These are phyloP conservation scores for Clitopilus hobsonii DNA, from an alignment of 768 basidiomycete species.

Conservation along the genomic window DNA sequence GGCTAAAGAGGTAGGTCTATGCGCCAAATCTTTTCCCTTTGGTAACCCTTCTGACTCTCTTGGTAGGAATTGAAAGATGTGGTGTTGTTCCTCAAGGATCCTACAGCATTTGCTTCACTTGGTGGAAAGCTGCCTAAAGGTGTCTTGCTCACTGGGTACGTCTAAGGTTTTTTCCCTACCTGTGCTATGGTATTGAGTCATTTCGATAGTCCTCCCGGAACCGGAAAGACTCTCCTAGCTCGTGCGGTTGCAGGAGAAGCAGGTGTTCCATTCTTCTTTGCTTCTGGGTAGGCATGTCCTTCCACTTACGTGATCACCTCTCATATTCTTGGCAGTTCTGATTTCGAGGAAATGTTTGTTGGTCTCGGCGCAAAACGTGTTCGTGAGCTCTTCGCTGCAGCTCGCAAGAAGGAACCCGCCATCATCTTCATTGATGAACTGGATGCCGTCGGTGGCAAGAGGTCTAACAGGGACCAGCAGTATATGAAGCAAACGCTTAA, in stretches of 20 bases:
- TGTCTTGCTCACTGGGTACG: slow-evolving; percentile 77
- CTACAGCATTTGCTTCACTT: slow-evolving; percentile 80
- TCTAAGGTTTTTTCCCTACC: slow-evolving; percentile 3
- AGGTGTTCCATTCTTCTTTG: slow-evolving; percentile 95
- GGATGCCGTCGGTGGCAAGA: slow-evolving; percentile 90
- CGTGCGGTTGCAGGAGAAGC: slow-evolving; percentile 97
- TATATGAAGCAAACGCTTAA: slow-evolving; percentile 95
- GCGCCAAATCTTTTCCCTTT: no score
- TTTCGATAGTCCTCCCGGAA: slow-evolving; percentile 65
- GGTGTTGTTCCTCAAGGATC: slow-evolving; percentile 93
- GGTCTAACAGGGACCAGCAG: slow-evolving; percentile 78
- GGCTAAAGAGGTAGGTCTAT: slow-evolving; percentile 74
- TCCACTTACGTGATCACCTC: slow-evolving; percentile 5
- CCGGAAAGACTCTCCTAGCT: slow-evolving; percentile 98
- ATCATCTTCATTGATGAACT: slow-evolving; percentile 99
- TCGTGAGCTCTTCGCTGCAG: slow-evolving; percentile 89
- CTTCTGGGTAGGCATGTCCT: slow-evolving; percentile 63
- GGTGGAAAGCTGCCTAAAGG: slow-evolving; percentile 96
- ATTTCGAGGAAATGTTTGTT: slow-evolving; percentile 98
- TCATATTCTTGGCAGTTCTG: slow-evolving; percentile 48
- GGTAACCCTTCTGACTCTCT: background rate
- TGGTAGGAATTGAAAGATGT: slow-evolving; percentile 86
- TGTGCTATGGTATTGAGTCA: background rate
- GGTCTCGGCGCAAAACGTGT: slow-evolving; percentile 94
- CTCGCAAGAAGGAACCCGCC: slow-evolving; percentile 90